These are phyloP conservation scores for Tilletia walkeri DNA, from an alignment of 1,284 basidiomycete species.

Conservation along the genomic window DNA sequence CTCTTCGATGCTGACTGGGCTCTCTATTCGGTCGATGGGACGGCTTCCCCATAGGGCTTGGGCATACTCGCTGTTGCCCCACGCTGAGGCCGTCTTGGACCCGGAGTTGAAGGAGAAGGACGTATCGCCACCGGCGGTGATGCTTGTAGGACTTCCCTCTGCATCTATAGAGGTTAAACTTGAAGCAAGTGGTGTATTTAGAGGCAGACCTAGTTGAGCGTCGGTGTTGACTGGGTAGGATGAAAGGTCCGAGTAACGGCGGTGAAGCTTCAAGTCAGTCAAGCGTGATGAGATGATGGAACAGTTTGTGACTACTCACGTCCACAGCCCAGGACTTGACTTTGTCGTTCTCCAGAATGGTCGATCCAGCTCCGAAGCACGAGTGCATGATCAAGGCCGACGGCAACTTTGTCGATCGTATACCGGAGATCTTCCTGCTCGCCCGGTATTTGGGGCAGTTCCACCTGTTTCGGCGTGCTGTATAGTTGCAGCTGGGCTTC, in stretches of 20 bases:
- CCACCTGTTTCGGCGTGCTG: constrained; percentile 10
- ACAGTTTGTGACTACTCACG: not conserved
- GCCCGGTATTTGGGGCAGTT: not conserved
- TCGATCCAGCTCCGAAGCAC: constrained; percentile 12
- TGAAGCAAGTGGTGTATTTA: not conserved
- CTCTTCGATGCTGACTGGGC: not conserved
- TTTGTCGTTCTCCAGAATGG: not conserved
- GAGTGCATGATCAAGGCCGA: constrained; percentile 22
- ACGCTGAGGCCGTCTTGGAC: not conserved
- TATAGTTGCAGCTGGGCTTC: constrained; percentile 20
- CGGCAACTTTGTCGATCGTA: constrained; percentile 16
- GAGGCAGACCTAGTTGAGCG: constrained; percentile 2
- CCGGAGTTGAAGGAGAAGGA: constrained; percentile 17
- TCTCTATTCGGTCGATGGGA: constrained; percentile 9
- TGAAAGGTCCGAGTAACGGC: not conserved
- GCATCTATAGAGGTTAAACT: not conserved
- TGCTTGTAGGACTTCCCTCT: not conserved
- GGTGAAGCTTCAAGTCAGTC: not conserved
- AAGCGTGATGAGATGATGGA: not conserved
- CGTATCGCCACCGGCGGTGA: constrained; percentile 19
- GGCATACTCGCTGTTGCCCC: constrained; percentile 22
- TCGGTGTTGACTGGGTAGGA: constrained; percentile 2
- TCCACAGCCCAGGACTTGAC: constrained; percentile 17
- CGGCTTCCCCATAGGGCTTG: not conserved
- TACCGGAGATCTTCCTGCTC: not conserved